Conservation (phyloP, 2,329 filamentous ascomycete genomes). For the Xylaria sp. region DNA sequence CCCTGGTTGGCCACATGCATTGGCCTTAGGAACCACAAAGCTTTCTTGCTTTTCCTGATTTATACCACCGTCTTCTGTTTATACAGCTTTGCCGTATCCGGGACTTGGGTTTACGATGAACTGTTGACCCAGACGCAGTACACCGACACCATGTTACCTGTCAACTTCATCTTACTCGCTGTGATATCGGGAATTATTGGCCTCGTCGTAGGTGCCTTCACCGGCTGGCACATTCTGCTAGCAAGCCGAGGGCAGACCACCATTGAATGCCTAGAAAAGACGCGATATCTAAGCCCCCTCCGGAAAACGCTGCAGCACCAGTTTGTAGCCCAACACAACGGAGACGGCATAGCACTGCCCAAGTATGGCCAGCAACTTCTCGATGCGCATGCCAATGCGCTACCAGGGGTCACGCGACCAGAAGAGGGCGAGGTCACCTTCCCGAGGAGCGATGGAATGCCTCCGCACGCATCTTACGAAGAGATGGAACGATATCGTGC, state of each 20-base stretch:
- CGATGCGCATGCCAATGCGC: slow-evolving; percentile 80
- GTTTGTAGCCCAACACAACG: slow-evolving; percentile 60
- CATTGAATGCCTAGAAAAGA: slow-evolving; percentile 96
- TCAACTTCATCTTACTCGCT: slow-evolving; percentile 88
- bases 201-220: slow-evolving; percentile 87
- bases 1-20: slow-evolving; percentile 97
- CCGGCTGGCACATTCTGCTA: slow-evolving; percentile 87
- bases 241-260: slow-evolving; percentile 84
- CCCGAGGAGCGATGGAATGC: slow-evolving; percentile 40
- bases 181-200: slow-evolving; percentile 91
- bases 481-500: slow-evolving; percentile 62
- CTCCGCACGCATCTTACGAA: slow-evolving; percentile 58
- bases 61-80: slow-evolving; percentile 89
- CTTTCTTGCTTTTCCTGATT: slow-evolving; percentile 88
- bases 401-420: slow-evolving; percentile 78
- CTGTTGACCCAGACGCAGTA: slow-evolving; percentile 74
- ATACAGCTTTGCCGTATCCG: slow-evolving; percentile 77
- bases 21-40: slow-evolving; percentile 92
- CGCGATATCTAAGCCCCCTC: slow-evolving; percentile 84
- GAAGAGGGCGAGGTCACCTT: slow-evolving; percentile 77
- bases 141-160: slow-evolving; percentile 77
- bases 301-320: slow-evolving; percentile 72
- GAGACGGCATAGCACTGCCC: slow-evolving; percentile 57
- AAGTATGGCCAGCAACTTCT: slow-evolving; percentile 74
- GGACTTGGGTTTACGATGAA: slow-evolving; percentile 84